A percentile compares a stretch with the other conserved stretches of the same genome.
Conservation (phyloP, 78 protist species). For the Tieghemostelium lacteum region DNA sequence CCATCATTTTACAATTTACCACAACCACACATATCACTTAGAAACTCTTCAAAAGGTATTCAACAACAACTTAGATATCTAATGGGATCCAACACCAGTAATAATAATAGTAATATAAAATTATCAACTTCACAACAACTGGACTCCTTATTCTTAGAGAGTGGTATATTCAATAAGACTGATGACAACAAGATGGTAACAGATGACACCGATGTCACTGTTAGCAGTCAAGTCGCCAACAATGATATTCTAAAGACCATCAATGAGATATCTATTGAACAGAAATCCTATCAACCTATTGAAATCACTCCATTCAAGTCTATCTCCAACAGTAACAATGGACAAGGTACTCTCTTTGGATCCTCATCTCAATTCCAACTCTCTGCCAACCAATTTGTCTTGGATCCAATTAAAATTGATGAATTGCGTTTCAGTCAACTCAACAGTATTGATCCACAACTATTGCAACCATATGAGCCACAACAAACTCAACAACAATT, state of each 20-base stretch:
- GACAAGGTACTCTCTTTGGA: background rate
- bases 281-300: conserved; percentile 51
- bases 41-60: background rate
- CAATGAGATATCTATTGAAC: conserved; percentile 41
- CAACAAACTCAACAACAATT: background rate
- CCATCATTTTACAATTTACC: too few species aligned
- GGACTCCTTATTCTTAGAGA: conserved; percentile 17
- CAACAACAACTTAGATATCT: background rate
- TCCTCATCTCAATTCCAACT: background rate
- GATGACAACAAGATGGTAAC: background rate
- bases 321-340: too few species aligned
- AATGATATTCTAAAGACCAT: conserved; percentile 9
- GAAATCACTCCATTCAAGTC: conserved; percentile 46
- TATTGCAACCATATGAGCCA: conserved; percentile 19
- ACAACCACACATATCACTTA: too few species aligned
- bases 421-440: conserved; percentile 1
- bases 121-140: conserved; percentile 1
- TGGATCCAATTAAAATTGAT: conserved; percentile 42
- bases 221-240: too few species aligned
- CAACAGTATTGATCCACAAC: conserved; percentile 32
- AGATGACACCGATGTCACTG: background rate
- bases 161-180: background rate
- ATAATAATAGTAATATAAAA: conserved; percentile 4
- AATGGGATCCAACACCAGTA: background rate
- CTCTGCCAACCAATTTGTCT: background rate